These are phyloP conservation scores for Chionographis japonica DNA, from an alignment of 106 monocot genomes.

Conservation along the genomic window DNA sequence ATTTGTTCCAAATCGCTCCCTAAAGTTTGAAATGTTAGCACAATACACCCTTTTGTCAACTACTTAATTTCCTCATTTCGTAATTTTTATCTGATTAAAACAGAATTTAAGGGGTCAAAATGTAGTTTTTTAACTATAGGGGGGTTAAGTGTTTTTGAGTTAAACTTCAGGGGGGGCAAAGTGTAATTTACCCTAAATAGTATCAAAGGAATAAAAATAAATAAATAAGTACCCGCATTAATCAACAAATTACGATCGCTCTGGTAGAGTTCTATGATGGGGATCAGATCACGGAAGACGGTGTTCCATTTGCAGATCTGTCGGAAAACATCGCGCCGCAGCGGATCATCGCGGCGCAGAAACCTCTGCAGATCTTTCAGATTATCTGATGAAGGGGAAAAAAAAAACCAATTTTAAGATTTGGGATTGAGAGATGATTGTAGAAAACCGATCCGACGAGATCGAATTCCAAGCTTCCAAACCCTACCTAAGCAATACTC, in stretches of 20 bases:
- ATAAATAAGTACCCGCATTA: conserved; percentile 32
- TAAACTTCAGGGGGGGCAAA: too few species aligned
- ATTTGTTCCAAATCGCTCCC: too few species aligned
- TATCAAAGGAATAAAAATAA: background rate
- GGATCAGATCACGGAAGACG: conserved; percentile 65
- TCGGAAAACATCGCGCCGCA: conserved; percentile 69
- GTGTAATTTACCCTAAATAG: too few species aligned
- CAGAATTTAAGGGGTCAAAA: too few species aligned
- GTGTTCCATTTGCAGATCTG: conserved; percentile 94
- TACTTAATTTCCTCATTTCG: too few species aligned
- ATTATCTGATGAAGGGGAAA: conserved; percentile 47
- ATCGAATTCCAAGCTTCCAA: background rate
- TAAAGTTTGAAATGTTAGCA: too few species aligned
- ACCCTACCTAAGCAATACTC: conserved; percentile 37
- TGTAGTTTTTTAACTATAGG: too few species aligned
- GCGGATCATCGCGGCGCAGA: conserved; percentile 75
- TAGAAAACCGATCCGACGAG: too few species aligned
- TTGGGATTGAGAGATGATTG: background rate
- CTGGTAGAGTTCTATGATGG: conserved; percentile 63
- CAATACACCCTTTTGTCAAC: too few species aligned
- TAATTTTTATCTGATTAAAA: too few species aligned
- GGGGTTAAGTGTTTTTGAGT: too few species aligned
- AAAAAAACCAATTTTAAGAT: background rate
- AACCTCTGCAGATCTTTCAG: conserved; percentile 88
- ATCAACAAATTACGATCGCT: conserved; percentile 62